phyloP scores from a whole-genome alignment of 345 rosid species.

The Euphorbia peplus region DNA sequence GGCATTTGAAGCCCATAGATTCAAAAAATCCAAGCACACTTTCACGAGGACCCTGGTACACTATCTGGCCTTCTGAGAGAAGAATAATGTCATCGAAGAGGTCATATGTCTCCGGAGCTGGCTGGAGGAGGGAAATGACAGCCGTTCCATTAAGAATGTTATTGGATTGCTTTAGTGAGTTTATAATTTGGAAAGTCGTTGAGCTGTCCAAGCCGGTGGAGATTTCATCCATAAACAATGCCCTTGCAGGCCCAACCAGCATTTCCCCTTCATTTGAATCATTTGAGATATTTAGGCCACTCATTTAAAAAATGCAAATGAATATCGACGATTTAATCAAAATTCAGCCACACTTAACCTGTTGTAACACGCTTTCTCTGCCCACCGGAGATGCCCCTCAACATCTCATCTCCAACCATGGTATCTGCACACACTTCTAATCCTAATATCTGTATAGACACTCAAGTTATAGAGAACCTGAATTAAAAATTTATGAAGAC shows the following conservation, averaged over 20 bases:
- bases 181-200: constrained; percentile 71
- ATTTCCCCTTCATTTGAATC: constrained; percentile 48
- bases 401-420: constrained; percentile 60
- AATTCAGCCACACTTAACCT: constrained; percentile 32
- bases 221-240: constrained; percentile 73
- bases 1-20: constrained; percentile 68
- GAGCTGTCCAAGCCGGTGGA: constrained; percentile 83
- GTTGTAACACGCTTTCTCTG: constrained; percentile 77
- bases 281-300: not conserved
- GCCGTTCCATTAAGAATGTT: constrained; percentile 64
- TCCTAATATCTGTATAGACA: constrained; percentile 51
- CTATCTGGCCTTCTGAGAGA: constrained; percentile 57
- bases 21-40: constrained; percentile 51
- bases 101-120: constrained; percentile 69
- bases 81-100: constrained; percentile 73
- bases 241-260: constrained; percentile 74
- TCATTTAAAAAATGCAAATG: not conserved
- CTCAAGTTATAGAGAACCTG: no score
- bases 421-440: constrained; percentile 65
- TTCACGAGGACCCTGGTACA: constrained; percentile 72
- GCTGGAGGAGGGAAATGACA: constrained; percentile 72
- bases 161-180: constrained; percentile 61
- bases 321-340: not conserved
- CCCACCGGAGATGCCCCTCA: constrained; percentile 77
- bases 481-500: not conserved